Percentiles rank a stretch among this genome's conserved stretches.
These are phyloP conservation scores for Nakazawaea ishiwadae DNA, from an alignment of 805 yeast genomes.

Conservation along the genomic window DNA sequence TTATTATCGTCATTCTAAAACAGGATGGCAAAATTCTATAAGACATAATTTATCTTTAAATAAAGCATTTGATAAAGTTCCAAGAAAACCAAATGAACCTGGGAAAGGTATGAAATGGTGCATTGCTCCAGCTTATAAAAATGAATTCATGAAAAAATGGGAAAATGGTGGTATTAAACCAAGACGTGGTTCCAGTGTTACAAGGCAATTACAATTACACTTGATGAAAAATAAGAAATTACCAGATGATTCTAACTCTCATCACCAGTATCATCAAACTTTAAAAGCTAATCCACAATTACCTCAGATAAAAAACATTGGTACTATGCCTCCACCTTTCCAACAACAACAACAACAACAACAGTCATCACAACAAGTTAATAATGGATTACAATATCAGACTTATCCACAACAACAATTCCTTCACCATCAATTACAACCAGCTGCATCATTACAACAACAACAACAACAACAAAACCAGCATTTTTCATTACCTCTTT, in stretches of 20 bases:
- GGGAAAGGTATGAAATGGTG: conserved; percentile 99
- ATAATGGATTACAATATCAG: neutral
- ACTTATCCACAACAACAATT: conserved; percentile 1
- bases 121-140: conserved; percentile 77
- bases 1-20: conserved; percentile 83
- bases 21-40: conserved; percentile 98
- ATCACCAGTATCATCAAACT: conserved; percentile 4
- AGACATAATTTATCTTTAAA: conserved; percentile 91
- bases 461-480: conserved; percentile 1
- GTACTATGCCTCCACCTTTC: conserved; percentile 6
- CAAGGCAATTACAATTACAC: conserved; percentile 75
- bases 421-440: neutral
- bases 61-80: conserved; percentile 97
- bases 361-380: neutral
- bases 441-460: neutral
- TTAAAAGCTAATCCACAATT: conserved; percentile 9
- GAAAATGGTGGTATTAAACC: conserved; percentile 70
- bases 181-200: conserved; percentile 76
- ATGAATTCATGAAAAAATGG: conserved; percentile 79
- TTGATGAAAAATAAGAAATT: conserved; percentile 52
- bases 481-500: conserved; percentile 2
- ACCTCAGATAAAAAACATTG: conserved; percentile 9
- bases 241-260: conserved; percentile 31
- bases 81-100: conserved; percentile 92
- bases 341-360: conserved; percentile 1